Base-by-base conservation (phyloP, 768 basidiomycete genomes). In the Phanerochaete carnosa region DNA sequence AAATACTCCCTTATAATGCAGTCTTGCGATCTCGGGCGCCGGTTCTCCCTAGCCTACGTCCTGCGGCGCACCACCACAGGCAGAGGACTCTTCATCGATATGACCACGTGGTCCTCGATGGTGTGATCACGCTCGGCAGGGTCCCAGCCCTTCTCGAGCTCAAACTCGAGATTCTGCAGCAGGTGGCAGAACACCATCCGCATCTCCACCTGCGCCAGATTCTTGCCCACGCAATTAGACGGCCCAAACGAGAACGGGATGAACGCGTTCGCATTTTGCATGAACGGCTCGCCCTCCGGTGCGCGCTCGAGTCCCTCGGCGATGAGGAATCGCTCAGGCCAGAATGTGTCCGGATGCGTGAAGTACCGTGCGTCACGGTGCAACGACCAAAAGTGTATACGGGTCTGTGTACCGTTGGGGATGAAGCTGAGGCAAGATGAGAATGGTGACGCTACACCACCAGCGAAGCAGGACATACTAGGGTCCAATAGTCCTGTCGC, bases 201-300 rank as follows among this genome's bases (percentile, higher is more conserved):
- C 66, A 77, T 62, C 63, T 78, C 76, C 54, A 69, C 67, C 61
- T 73, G 66, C 37, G 80, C 80, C 13, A 80, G 69, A 67, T 76
- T 63, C 63, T 75, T 78, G 22, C 83, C 83, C 3, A 75, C 77
- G 61, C 84, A 84, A 62, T 79, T 80, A 12, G 76, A 74, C n/a
- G 81, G 81, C 0, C n/a, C n/a, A n/a, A n/a, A n/a, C n/a, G n/a
- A n/a, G n/a, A n/a, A n/a, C n/a, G n/a, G n/a, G n/a, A n/a, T 72
- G 68, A 77, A 79, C 9, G 69, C 75, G 33, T 46, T 29, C 9
- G 56, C 19, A 58, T 77, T 71, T 26, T 60, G 55, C 45, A 66
- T 57, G 39, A 65, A 43, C 22, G 33, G 45, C 33, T 46, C 26
- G 37, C 32, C 8, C 47, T 19, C n/a, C 35, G 59, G 45, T n/a